Evolutionary conservation across 148 eudicot species (phyloP).

Genomic region (Tetragonia tetragonoides): DNA sequence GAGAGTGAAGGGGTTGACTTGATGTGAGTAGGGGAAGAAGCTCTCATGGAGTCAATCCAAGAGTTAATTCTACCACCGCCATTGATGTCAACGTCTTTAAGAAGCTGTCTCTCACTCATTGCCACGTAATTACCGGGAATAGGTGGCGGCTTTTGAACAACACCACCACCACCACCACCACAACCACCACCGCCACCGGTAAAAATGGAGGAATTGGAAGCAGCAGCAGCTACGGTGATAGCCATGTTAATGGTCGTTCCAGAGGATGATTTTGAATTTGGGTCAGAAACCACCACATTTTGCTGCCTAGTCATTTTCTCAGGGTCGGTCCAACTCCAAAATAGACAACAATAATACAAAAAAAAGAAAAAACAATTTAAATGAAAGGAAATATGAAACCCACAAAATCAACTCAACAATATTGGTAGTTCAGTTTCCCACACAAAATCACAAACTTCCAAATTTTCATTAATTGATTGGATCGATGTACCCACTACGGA

Average conservation of each 20-base stretch:
- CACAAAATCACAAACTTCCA: not conserved
- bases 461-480: not conserved
- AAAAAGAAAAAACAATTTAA: not conserved
- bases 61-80: conserved; percentile 39
- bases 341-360: conserved; percentile 2
- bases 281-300: conserved; percentile 43
- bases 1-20: conserved; percentile 36
- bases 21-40: conserved; percentile 74
- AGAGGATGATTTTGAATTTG: conserved; percentile 14
- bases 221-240: not conserved
- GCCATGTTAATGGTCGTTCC: conserved; percentile 21
- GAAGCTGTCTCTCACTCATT: conserved; percentile 41
- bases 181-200: not conserved
- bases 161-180: not conserved
- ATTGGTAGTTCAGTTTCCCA: not conserved
- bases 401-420: not conserved
- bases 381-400: not conserved
- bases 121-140: conserved; percentile 42
- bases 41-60: conserved; percentile 85
- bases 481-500: no score
- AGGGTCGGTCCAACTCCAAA: not conserved
- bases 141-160: conserved; percentile 44
- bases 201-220: not conserved
- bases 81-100: conserved; percentile 49
- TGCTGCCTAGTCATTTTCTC: conserved; percentile 46